Conservation (phyloP, 1,284 basidiomycete genomes). For the Sanghuangporus baumii region DNA sequence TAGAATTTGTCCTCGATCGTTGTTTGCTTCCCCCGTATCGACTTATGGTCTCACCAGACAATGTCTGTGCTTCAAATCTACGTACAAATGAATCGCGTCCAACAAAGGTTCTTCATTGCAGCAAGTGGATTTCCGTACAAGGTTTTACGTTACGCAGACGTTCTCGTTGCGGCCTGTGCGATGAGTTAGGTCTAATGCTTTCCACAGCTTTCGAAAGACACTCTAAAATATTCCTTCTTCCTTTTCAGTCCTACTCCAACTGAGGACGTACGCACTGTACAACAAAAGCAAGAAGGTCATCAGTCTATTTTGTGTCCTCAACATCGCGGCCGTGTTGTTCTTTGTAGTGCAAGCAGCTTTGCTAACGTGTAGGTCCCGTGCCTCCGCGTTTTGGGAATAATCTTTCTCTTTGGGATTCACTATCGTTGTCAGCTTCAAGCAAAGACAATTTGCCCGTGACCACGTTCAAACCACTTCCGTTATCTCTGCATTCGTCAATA, state of each 20-base stretch:
- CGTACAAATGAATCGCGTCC: too few species aligned
- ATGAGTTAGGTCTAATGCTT: background rate
- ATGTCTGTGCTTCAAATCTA: too few species aligned
- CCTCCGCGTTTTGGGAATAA: too few species aligned
- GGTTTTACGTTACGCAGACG: background rate
- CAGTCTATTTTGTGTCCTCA: background rate
- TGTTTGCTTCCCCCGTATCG: too few species aligned
- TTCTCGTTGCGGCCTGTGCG: background rate
- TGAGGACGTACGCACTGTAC: background rate
- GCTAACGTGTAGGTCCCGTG: background rate
- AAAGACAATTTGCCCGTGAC: too few species aligned
- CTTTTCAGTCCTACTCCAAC: background rate
- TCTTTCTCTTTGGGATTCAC: too few species aligned
- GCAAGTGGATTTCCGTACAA: background rate
- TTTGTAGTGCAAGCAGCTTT: background rate
- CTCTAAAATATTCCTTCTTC: background rate
- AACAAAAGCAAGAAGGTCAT: background rate
- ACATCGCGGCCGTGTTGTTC: background rate
- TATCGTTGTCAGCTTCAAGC: too few species aligned
- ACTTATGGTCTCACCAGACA: too few species aligned
- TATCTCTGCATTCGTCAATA: background rate
- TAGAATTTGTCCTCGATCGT: too few species aligned
- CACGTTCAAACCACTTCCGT: too few species aligned
- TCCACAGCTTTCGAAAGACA: background rate
- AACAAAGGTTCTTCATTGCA: too few species aligned